Evolutionary conservation across 2,329 filamentous ascomycete genomes (phyloP).

Genomic region (Claviceps cyperi): DNA sequence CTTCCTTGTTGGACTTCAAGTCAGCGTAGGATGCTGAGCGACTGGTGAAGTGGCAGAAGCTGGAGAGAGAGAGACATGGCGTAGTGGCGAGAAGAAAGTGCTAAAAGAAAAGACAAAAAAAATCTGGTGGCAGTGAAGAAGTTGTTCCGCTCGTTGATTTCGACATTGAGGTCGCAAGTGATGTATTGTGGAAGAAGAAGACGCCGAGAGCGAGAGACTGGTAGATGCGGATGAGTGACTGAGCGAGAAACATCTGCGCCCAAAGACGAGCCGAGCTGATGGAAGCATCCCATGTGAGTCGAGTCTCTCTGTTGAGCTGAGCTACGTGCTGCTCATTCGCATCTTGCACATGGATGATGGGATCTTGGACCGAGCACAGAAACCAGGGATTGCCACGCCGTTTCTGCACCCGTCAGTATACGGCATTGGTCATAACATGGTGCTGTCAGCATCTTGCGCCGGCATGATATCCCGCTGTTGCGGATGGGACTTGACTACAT

Average conservation of each 20-base stretch:
- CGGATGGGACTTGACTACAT: too few species aligned
- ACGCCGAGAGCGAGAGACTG: conserved; percentile 10
- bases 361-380: too few species aligned
- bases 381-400: too few species aligned
- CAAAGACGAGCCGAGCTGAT: not conserved
- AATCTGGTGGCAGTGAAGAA: not conserved
- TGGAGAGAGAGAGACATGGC: not conserved
- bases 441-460: too few species aligned
- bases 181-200: conserved; percentile 8
- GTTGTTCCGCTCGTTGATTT: conserved; percentile 6
- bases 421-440: too few species aligned
- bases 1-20: not conserved
- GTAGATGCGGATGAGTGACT: conserved; percentile 16
- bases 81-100: not conserved
- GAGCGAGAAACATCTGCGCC: conserved; percentile 16
- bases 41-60: not conserved
- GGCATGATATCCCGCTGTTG: too few species aligned
- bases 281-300: not conserved
- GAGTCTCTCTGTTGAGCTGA: too few species aligned
- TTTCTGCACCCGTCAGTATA: too few species aligned
- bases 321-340: too few species aligned
- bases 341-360: too few species aligned
- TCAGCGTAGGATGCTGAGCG: not conserved
- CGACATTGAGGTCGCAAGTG: conserved; percentile 9
- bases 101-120: conserved; percentile 4